phyloP scores from a whole-genome alignment of 2,329 filamentous ascomycete genomes.

The Aspergillus viridinutans region DNA sequence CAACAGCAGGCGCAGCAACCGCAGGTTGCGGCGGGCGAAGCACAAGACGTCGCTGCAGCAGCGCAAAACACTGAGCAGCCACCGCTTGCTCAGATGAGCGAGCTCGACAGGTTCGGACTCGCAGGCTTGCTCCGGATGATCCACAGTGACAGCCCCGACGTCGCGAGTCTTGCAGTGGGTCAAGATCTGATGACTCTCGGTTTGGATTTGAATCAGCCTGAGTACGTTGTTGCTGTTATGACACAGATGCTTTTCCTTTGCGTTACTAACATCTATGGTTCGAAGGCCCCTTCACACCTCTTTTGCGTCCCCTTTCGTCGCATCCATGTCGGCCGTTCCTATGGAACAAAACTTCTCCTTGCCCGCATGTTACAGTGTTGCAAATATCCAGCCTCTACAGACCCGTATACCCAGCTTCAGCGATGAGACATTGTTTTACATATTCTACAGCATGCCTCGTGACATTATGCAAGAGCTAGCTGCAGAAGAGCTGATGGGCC shows the following conservation, averaged over 20 bases:
- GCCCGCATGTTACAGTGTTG: conserved; percentile 61
- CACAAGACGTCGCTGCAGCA: conserved; percentile 31
- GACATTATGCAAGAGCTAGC: conserved; percentile 64
- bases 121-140: conserved; percentile 57
- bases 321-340: conserved; percentile 52
- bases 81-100: conserved; percentile 54
- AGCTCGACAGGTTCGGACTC: conserved; percentile 57
- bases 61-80: conserved; percentile 35
- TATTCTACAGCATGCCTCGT: conserved; percentile 65
- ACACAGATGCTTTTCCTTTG: background rate
- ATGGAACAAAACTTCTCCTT: conserved; percentile 61
- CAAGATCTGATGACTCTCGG: conserved; percentile 62
- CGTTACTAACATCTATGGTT: conserved; percentile 8
- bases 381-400: conserved; percentile 60
- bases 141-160: conserved; percentile 50
- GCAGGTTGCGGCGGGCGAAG: conserved; percentile 27
- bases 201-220: conserved; percentile 59
- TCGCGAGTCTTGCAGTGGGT: conserved; percentile 54
- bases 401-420: conserved; percentile 56
- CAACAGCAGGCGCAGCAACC: conserved; percentile 36
- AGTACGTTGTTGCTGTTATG: conserved; percentile 40
- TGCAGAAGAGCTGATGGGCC: conserved; percentile 56
- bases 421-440: conserved; percentile 64
- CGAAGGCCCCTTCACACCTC: conserved; percentile 57
- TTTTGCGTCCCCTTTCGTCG: conserved; percentile 61